phyloP scores from a whole-genome alignment of 768 basidiomycete genomes.

The Auricularia sp. region DNA sequence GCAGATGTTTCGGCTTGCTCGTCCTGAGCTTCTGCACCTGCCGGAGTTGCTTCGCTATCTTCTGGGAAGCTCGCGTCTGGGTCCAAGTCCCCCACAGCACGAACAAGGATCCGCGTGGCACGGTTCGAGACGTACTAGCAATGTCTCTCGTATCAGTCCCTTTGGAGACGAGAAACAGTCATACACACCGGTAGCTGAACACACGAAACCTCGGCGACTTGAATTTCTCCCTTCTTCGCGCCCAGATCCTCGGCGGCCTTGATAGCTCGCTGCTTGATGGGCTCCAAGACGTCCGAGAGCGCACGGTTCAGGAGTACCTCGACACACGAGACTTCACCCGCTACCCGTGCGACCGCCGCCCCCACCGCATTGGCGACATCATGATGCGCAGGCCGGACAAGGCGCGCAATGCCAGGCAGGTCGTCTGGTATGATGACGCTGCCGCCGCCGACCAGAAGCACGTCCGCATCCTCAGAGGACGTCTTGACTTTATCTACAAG shows the following conservation, averaged over 20 bases:
- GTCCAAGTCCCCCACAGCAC: conserved; percentile 46
- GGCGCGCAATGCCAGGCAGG: conserved; percentile 38
- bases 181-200: conserved; percentile 38
- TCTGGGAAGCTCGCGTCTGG: not conserved
- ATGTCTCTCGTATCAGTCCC: not conserved
- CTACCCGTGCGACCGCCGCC: conserved; percentile 49
- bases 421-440: conserved; percentile 44
- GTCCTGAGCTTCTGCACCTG: conserved; percentile 1
- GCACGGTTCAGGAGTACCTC: conserved; percentile 22
- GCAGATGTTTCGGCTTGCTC: not conserved
- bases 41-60: not conserved
- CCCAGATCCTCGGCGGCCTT: conserved; percentile 31
- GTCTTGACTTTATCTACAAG: conserved; percentile 45
- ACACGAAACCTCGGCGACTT: conserved; percentile 45
- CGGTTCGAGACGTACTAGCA: conserved; percentile 41
- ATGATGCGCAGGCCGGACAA: conserved; percentile 39
- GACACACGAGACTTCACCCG: conserved; percentile 41
- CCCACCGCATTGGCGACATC: conserved; percentile 26
- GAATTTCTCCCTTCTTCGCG: conserved; percentile 31
- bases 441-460: conserved; percentile 58
- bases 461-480: conserved; percentile 41
- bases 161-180: not conserved
- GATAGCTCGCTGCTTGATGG: conserved; percentile 26
- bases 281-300: conserved; percentile 22
- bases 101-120: conserved; percentile 45